phyloP scores from a whole-genome alignment of 1,284 basidiomycete species.

The Trametes versicolor region DNA sequence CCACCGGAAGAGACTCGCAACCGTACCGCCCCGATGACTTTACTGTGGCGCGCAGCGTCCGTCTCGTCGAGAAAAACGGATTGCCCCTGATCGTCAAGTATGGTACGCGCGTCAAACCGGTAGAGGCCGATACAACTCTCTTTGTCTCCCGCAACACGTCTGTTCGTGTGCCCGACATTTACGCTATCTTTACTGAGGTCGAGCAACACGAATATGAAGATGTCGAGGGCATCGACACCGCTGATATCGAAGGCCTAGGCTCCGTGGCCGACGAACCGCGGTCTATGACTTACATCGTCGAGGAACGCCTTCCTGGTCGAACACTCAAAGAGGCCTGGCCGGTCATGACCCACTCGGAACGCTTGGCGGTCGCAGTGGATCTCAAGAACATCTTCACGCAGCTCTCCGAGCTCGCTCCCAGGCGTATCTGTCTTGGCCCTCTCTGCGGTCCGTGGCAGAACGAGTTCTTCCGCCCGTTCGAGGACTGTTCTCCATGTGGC shows the following conservation, averaged over 20 bases:
- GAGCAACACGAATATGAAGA: not conserved
- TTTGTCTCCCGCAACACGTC: constrained; percentile 12
- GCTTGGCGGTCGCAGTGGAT: not conserved
- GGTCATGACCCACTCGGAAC: not conserved
- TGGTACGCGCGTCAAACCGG: constrained; percentile 1
- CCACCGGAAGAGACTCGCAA: not conserved
- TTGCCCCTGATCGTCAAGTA: constrained; percentile 8
- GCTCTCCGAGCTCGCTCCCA: constrained; percentile 5
- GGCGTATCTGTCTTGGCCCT: not conserved
- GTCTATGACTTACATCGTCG: constrained; percentile 10
- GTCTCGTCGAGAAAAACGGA: not conserved
- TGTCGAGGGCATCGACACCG: too few species aligned
- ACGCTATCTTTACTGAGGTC: constrained; percentile 1
- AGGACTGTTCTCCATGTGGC: not conserved
- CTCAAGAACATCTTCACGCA: constrained; percentile 4
- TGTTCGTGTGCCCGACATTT: not conserved
- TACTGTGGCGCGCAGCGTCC: not conserved
- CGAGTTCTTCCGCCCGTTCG: constrained; percentile 15
- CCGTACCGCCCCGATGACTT: not conserved
- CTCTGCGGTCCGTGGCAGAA: constrained; percentile 12
- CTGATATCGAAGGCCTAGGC: too few species aligned
- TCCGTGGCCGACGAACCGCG: not conserved
- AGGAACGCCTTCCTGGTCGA: constrained; percentile 8
- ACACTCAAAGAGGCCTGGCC: constrained; percentile 6
- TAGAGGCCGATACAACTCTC: constrained; percentile 5